A percentile compares a stretch with the other conserved stretches of the same genome.
Evolutionary conservation across 2,329 filamentous ascomycete species (phyloP).

Genomic region (Colletotrichum plurivorum): DNA sequence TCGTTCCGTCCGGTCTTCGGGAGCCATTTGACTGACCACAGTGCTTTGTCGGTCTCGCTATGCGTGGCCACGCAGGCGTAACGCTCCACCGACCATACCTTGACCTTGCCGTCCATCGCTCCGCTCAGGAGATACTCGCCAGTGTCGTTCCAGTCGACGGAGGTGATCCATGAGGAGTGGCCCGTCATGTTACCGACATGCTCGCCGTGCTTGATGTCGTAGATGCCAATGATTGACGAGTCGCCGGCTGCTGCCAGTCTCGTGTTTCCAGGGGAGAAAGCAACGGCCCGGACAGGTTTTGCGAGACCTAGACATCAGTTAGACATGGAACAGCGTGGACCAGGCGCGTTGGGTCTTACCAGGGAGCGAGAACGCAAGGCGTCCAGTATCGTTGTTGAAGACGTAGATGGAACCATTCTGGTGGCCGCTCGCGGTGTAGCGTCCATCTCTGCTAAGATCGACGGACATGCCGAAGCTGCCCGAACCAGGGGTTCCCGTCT

Average conservation of each 20-base stretch:
- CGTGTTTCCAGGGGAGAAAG: constrained; percentile 89
- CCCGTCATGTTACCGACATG: constrained; percentile 88
- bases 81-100: constrained; percentile 93
- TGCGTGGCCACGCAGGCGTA: constrained; percentile 91
- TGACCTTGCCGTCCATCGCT: constrained; percentile 92
- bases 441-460: constrained; percentile 84
- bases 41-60: constrained; percentile 86
- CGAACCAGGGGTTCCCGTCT: constrained; percentile 78
- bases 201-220: constrained; percentile 92
- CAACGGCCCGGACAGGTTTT: constrained; percentile 86
- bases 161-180: constrained; percentile 89
- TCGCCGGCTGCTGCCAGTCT: constrained; percentile 93
- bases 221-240: constrained; percentile 88
- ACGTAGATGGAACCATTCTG: constrained; percentile 93
- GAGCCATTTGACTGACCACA: constrained; percentile 90
- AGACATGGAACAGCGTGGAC: neutral
- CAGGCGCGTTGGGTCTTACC: constrained; percentile 62
- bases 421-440: constrained; percentile 91
- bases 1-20: constrained; percentile 78
- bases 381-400: constrained; percentile 92
- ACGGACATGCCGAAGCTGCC: constrained; percentile 93
- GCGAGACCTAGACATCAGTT: constrained; percentile 74
- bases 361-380: constrained; percentile 87
- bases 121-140: constrained; percentile 93
- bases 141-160: constrained; percentile 92